phyloP scores from a whole-genome alignment of 495 filamentous ascomycete species.

The Umbilicaria muhlenbergii region DNA sequence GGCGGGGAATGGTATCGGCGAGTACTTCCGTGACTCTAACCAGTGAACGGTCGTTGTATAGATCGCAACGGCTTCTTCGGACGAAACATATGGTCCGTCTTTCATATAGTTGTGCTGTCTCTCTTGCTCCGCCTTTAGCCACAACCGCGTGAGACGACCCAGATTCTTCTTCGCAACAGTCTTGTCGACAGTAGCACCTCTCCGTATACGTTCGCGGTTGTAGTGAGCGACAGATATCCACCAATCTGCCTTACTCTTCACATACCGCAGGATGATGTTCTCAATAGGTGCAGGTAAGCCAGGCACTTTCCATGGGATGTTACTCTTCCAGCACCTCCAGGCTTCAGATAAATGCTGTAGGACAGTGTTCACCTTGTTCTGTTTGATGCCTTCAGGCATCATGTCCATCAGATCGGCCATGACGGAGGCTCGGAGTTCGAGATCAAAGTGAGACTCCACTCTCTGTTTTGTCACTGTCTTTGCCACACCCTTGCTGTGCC shows the following conservation, averaged over 20 bases:
- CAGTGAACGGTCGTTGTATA: slow-evolving; percentile 99
- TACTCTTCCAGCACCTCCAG: slow-evolving; percentile 99
- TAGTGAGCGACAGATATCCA: slow-evolving; percentile 99
- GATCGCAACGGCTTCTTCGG: slow-evolving; percentile 95
- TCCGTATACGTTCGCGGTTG: slow-evolving; percentile 89
- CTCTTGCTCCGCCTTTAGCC: slow-evolving; percentile 98
- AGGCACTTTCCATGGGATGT: slow-evolving; percentile 98
- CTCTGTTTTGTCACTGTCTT: slow-evolving; percentile 99
- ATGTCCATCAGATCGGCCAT: slow-evolving; percentile 99
- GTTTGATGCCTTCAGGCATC: slow-evolving; percentile 99
- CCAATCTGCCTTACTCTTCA: slow-evolving; percentile 99
- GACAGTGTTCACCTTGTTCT: slow-evolving; percentile 98
- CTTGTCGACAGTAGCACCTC: slow-evolving; percentile 96
- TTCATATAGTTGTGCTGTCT: slow-evolving; percentile 99
- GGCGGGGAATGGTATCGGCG: slow-evolving; percentile 96
- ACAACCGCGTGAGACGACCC: slow-evolving; percentile 82
- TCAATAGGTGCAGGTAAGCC: slow-evolving; percentile 93
- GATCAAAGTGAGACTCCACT: slow-evolving; percentile 96
- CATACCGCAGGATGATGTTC: slow-evolving; percentile 95
- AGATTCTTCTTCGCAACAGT: slow-evolving; percentile 99
- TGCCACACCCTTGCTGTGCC: slow-evolving; percentile 97
- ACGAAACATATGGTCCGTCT: slow-evolving; percentile 95
- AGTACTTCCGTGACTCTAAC: slow-evolving; percentile 96
- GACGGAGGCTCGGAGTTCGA: slow-evolving; percentile 93
- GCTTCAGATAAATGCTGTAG: slow-evolving; percentile 94